Conservation (phyloP, 2,329 filamentous ascomycete genomes). For the Colletotrichum caudatum region DNA sequence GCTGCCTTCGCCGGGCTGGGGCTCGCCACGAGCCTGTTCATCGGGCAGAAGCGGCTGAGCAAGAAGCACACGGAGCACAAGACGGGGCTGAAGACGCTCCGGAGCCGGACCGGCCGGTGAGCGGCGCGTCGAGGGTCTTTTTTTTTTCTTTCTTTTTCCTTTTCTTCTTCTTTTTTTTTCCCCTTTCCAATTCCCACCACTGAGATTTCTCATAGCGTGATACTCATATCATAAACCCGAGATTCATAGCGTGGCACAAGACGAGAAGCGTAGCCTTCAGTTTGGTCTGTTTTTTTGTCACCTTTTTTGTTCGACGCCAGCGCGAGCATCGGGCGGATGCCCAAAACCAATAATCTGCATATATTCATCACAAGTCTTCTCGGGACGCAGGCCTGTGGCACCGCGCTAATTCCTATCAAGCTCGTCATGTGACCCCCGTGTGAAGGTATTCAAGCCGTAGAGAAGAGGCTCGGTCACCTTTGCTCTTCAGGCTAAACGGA, state of each 20-base stretch:
- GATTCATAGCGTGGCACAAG: constrained; percentile 18
- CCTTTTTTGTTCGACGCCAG: background rate
- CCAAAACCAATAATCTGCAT: constrained; percentile 8
- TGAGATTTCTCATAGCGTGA: too few relatives aligned
- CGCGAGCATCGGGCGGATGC: constrained; percentile 32
- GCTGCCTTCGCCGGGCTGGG: constrained; percentile 62
- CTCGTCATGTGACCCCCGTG: background rate
- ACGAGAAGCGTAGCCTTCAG: too few relatives aligned
- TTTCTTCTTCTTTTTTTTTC: background rate
- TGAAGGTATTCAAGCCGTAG: background rate
- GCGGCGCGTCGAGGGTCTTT: background rate
- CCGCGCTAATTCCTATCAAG: too few relatives aligned
- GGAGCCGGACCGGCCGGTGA: constrained; percentile 42
- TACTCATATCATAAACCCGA: background rate
- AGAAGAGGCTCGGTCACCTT: constrained; percentile 25
- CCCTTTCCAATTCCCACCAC: too few relatives aligned
- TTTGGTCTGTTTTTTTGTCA: background rate
- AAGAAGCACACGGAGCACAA: constrained; percentile 69
- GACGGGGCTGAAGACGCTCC: constrained; percentile 64
- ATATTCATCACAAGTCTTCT: background rate
- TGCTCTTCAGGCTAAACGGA: constrained; percentile 32
- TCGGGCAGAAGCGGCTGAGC: constrained; percentile 64
- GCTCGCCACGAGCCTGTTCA: constrained; percentile 59
- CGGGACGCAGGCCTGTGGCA: background rate
- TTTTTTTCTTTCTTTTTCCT: background rate